phyloP scores from a whole-genome alignment of 2,329 filamentous ascomycete genomes.

The Ceratocystis variospora region DNA sequence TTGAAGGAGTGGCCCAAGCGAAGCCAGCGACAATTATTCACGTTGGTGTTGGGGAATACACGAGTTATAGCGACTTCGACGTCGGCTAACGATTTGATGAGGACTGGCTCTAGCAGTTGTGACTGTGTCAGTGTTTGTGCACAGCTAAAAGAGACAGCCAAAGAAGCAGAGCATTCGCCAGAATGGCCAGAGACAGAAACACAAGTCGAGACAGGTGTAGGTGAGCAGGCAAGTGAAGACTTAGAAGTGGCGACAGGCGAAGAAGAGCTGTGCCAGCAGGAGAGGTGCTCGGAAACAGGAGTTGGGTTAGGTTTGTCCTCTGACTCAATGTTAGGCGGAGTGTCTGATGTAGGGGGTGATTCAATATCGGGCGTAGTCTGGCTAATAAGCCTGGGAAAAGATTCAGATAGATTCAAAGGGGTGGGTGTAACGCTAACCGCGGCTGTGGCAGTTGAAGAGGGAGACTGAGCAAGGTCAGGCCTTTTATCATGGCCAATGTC shows the following conservation, averaged over 20 bases:
- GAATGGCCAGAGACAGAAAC: background rate
- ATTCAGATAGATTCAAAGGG: background rate
- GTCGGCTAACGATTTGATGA: constrained; percentile 18
- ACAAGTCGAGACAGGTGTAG: background rate
- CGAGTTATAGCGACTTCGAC: constrained; percentile 27
- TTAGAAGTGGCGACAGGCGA: background rate
- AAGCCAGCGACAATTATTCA: constrained; percentile 23
- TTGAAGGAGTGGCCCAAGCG: constrained; percentile 16
- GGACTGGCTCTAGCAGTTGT: constrained; percentile 6
- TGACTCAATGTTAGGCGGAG: no score
- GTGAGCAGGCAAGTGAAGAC: background rate
- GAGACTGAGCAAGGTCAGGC: background rate
- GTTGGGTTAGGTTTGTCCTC: background rate
- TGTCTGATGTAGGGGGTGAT: background rate
- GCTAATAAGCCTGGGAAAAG: background rate
- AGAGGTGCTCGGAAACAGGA: background rate
- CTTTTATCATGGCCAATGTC: background rate
- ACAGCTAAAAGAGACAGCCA: constrained; percentile 9
- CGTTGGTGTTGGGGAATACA: constrained; percentile 25
- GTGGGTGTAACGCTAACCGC: background rate
- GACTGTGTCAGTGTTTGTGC: constrained; percentile 1
- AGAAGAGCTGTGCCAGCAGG: background rate
- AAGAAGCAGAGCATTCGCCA: constrained; percentile 2
- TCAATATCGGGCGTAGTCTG: background rate
- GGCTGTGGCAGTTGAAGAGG: background rate